A percentile compares a stretch with the other conserved stretches of the same genome.
Conservation (phyloP, 352 stramenopile species). For the Phytophthora fragariaefolia region DNA sequence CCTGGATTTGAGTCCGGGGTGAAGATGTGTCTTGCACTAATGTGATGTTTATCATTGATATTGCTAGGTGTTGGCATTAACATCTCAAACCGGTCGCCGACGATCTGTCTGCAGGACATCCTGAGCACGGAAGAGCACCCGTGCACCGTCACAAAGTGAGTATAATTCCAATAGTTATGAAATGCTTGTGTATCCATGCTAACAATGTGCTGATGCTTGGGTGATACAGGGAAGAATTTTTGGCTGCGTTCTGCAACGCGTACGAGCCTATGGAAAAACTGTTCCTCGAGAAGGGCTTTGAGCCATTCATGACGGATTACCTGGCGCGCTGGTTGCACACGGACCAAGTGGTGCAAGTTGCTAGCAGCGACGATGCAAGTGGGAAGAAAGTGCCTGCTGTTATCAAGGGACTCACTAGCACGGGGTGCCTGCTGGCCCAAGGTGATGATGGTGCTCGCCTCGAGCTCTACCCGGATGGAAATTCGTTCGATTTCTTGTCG, state of each 20-base stretch:
- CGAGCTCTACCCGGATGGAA: conserved; percentile 90
- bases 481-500: conserved; percentile 90
- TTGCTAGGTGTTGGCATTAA: conserved; percentile 86
- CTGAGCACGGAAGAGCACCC: conserved; percentile 60
- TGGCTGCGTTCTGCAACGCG: conserved; percentile 88
- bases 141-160: conserved; percentile 82
- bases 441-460: conserved; percentile 68
- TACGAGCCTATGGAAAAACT: conserved; percentile 87
- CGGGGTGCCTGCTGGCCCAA: conserved; percentile 77
- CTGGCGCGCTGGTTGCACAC: conserved; percentile 86
- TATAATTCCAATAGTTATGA: conserved; percentile 3
- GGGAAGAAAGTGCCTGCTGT: conserved; percentile 55
- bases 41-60: neutral
- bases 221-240: conserved; percentile 77
- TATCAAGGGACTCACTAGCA: conserved; percentile 82
- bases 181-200: neutral
- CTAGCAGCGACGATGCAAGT: conserved; percentile 52
- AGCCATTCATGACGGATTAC: conserved; percentile 87
- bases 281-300: conserved; percentile 85
- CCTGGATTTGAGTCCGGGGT: neutral
- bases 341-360: conserved; percentile 83
- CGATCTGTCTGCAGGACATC: conserved; percentile 86
- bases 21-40: neutral
- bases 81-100: conserved; percentile 89
- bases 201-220: neutral